phyloP scores from a whole-genome alignment of 345 rosid species.

The Brassica napus region DNA sequence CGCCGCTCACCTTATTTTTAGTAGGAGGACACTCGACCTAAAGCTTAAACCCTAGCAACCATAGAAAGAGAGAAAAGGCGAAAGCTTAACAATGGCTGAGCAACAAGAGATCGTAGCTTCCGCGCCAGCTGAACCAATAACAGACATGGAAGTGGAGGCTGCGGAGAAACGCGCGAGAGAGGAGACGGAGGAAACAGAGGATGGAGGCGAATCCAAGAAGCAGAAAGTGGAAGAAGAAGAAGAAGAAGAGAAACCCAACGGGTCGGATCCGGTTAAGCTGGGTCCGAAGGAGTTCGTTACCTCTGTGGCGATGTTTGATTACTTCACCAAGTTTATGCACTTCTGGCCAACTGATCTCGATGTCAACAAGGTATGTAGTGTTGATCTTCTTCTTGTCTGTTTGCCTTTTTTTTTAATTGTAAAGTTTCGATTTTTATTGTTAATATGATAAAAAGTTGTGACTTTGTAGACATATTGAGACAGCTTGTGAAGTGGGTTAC shows the following conservation, averaged over 20 bases:
- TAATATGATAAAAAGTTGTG: too few relatives aligned
- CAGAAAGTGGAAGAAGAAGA: conserved; percentile 50
- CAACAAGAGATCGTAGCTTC: conserved; percentile 38
- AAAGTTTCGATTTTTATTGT: conserved; percentile 19
- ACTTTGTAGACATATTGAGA: too few relatives aligned
- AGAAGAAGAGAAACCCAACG: conserved; percentile 40
- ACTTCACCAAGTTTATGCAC: conserved; percentile 65
- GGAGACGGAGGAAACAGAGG: conserved; percentile 20
- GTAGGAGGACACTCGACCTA: conserved; percentile 21
- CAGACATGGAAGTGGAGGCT: conserved; percentile 49
- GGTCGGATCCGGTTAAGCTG: conserved; percentile 46
- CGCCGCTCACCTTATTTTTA: neutral
- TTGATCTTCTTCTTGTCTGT: neutral
- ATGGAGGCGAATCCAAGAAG: conserved; percentile 53
- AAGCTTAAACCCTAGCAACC: conserved; percentile 38
- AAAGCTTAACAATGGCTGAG: conserved; percentile 45
- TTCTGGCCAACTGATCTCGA: conserved; percentile 66
- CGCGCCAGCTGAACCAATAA: conserved; percentile 26
- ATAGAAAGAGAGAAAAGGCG: neutral
- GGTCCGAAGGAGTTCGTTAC: conserved; percentile 84
- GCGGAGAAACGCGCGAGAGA: conserved; percentile 51
- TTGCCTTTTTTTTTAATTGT: neutral
- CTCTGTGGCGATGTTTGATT: conserved; percentile 73
- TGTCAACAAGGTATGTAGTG: conserved; percentile 56
- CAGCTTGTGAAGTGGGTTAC: too few relatives aligned